These are phyloP conservation scores for Aspergillus tamarii DNA, from an alignment of 2,329 filamentous ascomycete species.

Conservation along the genomic window DNA sequence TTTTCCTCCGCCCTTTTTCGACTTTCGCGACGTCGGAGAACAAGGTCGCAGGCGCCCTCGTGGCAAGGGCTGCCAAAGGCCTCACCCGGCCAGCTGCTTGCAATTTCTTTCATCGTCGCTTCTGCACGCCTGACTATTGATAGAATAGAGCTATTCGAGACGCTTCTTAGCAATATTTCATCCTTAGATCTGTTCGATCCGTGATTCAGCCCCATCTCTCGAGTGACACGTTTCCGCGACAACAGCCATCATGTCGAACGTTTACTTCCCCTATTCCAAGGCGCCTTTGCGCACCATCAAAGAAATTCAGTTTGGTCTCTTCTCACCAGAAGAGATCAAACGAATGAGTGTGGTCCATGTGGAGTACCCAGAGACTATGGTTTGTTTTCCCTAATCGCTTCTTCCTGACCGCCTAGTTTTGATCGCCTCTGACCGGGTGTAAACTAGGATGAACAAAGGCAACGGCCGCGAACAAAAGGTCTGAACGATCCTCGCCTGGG, in stretches of 20 bases:
- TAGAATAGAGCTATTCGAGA: conserved; percentile 9
- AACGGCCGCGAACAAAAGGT: conserved; percentile 86
- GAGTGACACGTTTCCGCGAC: conserved; percentile 23
- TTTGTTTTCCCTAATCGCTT: conserved; percentile 36
- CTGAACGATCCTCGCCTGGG: conserved; percentile 95
- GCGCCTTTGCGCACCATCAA: conserved; percentile 96
- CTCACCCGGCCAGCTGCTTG: conserved; percentile 46
- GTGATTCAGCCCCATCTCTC: conserved; percentile 16
- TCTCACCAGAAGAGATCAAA: conserved; percentile 98
- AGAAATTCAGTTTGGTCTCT: conserved; percentile 98
- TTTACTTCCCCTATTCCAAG: conserved; percentile 87
- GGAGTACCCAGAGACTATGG: conserved; percentile 98
- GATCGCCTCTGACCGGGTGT: conserved; percentile 23
- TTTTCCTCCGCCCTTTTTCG: conserved; percentile 32
- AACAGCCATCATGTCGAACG: conserved; percentile 78
- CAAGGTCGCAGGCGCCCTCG: conserved; percentile 49
- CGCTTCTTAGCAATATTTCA: conserved; percentile 15
- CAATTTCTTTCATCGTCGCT: conserved; percentile 38
- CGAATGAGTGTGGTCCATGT: conserved; percentile 97
- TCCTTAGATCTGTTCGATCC: conserved; percentile 8
- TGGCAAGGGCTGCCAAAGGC: conserved; percentile 53
- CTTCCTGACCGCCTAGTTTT: conserved; percentile 7
- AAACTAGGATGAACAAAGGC: conserved; percentile 77
- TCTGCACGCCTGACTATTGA: conserved; percentile 17
- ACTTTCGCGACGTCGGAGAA: conserved; percentile 42